Evolutionary conservation across 2,329 filamentous ascomycete species (phyloP), one percentile per base, ranked within the genome.

Genomic region (Monosporascus sp.): DNA sequence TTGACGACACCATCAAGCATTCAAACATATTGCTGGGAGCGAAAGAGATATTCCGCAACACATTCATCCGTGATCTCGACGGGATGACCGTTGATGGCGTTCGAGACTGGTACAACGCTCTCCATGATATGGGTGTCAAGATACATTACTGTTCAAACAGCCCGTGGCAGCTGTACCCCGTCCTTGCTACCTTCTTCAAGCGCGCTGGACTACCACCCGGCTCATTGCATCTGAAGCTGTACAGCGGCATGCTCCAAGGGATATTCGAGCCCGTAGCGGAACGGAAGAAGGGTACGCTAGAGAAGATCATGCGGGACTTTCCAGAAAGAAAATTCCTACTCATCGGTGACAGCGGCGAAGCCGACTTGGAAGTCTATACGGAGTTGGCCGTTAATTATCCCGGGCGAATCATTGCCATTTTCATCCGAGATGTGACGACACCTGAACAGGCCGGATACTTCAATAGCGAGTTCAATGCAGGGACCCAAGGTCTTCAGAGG

Each of bases 71-170:
- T 9, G 91, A 97, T 45, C 76, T 97, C 1, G 78, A 74, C 3
- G 91, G 93, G 55, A 77, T 97, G 46, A 91, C 85, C 0, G 85
- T 99, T 22, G 87, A 91, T 17, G 94, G 94, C 2, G 92, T 97
- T 20, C 82, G 78, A 54, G 90, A 95, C 57, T 97, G 94, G 93
- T 99, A 97, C 67, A 84, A 78, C 37, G 78, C 78, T 20, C 79
- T 99, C 72, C 80, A 88, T 40, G 78, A 85, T 20, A 84, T 93
- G 74, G 91, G 92, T 18, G 93, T 97, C 24, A 84, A 86, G 62
- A 81, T 99, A 50, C 95, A 99, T 68, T 99, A 99, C 69, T 95
- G 96, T 59, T 99, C 94, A n/a, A 99, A 99, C 71, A 96, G 93
- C 49, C 94, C 94, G 0, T 99, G 95, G 95, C 95, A 99, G 68